Evolutionary conservation across 192 early-diverging fungal species (phyloP), one percentile per base, ranked within the genome.

Genomic region (Mortierella hygrophila): DNA sequence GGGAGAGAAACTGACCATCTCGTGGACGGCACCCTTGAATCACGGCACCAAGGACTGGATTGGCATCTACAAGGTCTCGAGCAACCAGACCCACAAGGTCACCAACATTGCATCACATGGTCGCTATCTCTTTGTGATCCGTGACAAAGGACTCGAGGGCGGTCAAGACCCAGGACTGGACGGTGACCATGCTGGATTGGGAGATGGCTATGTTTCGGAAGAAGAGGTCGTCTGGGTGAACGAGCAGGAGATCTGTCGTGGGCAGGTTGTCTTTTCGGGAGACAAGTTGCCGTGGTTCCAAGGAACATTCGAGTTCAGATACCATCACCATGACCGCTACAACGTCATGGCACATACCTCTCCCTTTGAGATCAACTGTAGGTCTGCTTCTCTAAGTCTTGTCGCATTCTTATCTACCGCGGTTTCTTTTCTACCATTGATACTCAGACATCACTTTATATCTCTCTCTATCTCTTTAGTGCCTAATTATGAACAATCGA

Each of bases 31-130:
- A 29, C 95, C 92, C 20, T 78, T 84, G 73, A 93, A 88, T 69
- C 95, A 97, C 80, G 90, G 93, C 44, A 85, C 88, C 29, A 82
- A 90, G 44, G 98, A 99, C 89, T 99, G 98, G 98, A 95, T 99
- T 82, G 98, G 98, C 42, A 89, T 98, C 11, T 99, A 98, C 79
- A 92, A 92, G 15, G 93, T 96, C 0, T 92, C 90, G 0, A 90
- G 93, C n/a, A 98, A 99, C 87, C 92, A 93, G 42, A 94, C 92
- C 18, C 82, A 88, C 32, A 92, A 91, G 47, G 89, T 98, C 41
- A 97, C 98, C 15, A 97, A 93, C 11, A 90, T 92, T 2, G 91
- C 92, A 69, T 97, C 96, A 32, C 88, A 90, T 70, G 93, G 94
- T 37, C 90, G 92, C 10, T 98, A 92, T 88, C 84, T 94, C 70